Conservation (phyloP, 2,329 filamentous ascomycete species). For the Cladosporium austrohemisphaericum region DNA sequence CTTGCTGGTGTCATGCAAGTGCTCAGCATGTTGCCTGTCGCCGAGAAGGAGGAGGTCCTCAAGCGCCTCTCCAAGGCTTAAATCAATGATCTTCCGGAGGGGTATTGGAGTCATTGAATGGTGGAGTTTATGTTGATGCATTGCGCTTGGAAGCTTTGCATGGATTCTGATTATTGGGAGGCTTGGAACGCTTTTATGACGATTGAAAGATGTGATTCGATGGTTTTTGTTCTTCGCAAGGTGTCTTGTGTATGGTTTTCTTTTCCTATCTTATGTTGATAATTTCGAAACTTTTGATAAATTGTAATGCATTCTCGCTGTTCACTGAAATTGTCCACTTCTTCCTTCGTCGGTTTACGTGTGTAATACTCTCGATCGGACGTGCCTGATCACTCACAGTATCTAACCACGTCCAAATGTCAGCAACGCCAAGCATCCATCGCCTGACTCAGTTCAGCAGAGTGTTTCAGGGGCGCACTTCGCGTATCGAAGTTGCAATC, state of each 20-base stretch:
- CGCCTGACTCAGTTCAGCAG: too few species aligned
- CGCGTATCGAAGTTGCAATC: too few species aligned
- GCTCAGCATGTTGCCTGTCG: constrained; percentile 78
- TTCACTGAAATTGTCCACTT: too few species aligned
- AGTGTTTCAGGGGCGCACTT: too few species aligned
- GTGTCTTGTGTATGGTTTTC: constrained; percentile 1
- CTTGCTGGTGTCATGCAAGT: constrained; percentile 85
- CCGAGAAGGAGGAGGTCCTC: constrained; percentile 81
- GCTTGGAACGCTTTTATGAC: background rate
- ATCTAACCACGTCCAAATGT: too few species aligned
- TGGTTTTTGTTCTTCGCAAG: constrained; percentile 5
- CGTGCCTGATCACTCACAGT: too few species aligned
- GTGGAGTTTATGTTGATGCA: background rate
- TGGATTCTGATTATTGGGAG: background rate
- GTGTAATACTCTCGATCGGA: too few species aligned
- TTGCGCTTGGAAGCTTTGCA: background rate
- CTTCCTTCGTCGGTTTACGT: too few species aligned
- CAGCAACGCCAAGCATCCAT: too few species aligned
- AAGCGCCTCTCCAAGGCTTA: constrained; percentile 48
- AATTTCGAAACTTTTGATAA: background rate
- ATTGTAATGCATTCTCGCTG: constrained; percentile 2
- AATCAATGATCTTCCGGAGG: too few species aligned
- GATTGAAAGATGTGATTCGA: background rate
- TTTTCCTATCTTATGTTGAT: background rate
- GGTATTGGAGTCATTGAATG: too few species aligned